These are phyloP conservation scores for Fusarium euwallaceae DNA, from an alignment of 2,329 filamentous ascomycete species.

Conservation along the genomic window DNA sequence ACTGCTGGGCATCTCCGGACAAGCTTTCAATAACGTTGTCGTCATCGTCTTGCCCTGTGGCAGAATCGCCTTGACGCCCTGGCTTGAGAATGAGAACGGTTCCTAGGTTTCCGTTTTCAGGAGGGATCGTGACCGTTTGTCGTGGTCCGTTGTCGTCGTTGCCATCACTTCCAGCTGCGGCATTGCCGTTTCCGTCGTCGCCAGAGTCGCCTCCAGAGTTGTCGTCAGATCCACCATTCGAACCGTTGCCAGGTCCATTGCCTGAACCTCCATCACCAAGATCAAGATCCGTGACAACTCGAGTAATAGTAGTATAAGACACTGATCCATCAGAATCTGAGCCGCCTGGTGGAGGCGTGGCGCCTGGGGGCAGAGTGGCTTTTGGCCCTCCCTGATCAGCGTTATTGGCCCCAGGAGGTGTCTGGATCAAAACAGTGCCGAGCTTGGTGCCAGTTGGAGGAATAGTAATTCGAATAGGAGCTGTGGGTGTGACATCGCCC, in stretches of 20 bases:
- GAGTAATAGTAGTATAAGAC: conserved; percentile 27
- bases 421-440: conserved; percentile 40
- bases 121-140: conserved; percentile 26
- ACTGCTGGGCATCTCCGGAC: not conserved
- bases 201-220: not conserved
- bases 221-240: not conserved
- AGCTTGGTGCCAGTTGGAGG: conserved; percentile 37
- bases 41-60: not conserved
- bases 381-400: not conserved
- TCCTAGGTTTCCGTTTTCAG: conserved; percentile 19
- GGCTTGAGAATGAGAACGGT: conserved; percentile 28
- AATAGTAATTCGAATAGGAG: conserved; percentile 32
- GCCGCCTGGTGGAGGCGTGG: not conserved
- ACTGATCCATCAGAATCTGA: not conserved
- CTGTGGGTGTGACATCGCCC: conserved; percentile 19
- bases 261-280: not conserved
- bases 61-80: not conserved
- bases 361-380: not conserved
- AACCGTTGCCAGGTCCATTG: not conserved
- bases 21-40: not conserved
- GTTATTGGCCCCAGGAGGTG: conserved; percentile 8
- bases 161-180: not conserved
- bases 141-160: not conserved
- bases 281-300: not conserved
- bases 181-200: not conserved